Evolutionary conservation across 805 yeast species (phyloP).

Genomic region (Teunomyces tritomae): DNA sequence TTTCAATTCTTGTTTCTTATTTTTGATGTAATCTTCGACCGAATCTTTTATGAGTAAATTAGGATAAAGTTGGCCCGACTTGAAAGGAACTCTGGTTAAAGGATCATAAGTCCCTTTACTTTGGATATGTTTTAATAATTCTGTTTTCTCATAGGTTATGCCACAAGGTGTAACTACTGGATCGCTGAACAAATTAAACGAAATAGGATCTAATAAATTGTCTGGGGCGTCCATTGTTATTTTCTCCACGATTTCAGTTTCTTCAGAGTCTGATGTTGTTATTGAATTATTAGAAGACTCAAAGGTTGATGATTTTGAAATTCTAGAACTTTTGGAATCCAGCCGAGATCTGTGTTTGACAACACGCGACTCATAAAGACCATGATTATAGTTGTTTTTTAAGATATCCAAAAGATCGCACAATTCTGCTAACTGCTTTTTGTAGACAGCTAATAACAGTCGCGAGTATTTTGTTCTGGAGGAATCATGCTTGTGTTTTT

Average conservation of each 20-base stretch:
- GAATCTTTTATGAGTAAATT: conserved; percentile 40
- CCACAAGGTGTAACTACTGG: conserved; percentile 18
- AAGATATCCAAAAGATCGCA: conserved; percentile 18
- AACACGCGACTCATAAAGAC: conserved; percentile 16
- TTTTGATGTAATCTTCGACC: conserved; percentile 23
- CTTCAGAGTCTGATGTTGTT: background rate
- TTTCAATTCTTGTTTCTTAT: conserved; percentile 4
- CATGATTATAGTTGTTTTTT: conserved; percentile 23
- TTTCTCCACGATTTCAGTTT: conserved; percentile 2
- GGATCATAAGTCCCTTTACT: conserved; percentile 34
- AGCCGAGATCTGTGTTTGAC: conserved; percentile 7
- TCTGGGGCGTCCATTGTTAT: conserved; percentile 15
- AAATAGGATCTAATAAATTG: conserved; percentile 13
- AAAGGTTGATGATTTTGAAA: background rate
- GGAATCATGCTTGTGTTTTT: conserved; percentile 10
- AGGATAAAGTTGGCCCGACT: conserved; percentile 35
- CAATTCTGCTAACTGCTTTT: conserved; percentile 17
- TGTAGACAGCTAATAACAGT: conserved; percentile 18
- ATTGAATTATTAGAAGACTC: background rate
- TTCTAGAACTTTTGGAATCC: background rate
- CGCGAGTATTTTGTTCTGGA: conserved; percentile 12
- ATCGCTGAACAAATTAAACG: conserved; percentile 14
- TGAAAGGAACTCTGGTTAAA: conserved; percentile 34
- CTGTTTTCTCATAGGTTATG: conserved; percentile 14
- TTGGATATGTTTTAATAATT: conserved; percentile 10